These are phyloP conservation scores for Thalassiosira profunda DNA, from an alignment of 108 stramenopile species.

Conservation along the genomic window DNA sequence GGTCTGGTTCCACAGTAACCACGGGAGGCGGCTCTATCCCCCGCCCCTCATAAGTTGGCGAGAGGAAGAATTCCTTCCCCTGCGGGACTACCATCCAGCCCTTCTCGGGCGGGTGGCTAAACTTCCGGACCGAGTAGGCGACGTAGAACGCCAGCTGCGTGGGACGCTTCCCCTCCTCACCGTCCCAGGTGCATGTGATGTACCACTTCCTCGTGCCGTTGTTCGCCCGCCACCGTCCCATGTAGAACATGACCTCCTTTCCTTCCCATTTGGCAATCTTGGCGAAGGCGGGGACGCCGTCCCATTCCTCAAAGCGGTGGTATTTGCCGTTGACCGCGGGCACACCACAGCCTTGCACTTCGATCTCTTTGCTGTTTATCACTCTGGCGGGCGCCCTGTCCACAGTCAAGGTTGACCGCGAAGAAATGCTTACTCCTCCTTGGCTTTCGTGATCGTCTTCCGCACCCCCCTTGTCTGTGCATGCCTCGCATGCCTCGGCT, in stretches of 20 bases:
- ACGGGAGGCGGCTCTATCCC: no score
- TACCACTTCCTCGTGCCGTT: constrained; percentile 28
- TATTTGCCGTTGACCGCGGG: constrained; percentile 6
- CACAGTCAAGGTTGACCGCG: no score
- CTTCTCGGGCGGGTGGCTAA: constrained; percentile 6
- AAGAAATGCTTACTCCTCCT: no score
- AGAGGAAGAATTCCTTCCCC: constrained; percentile 6
- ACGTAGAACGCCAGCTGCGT: constrained; percentile 14
- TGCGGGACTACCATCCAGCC: constrained; percentile 22
- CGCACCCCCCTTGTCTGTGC: no score
- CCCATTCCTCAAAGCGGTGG: constrained; percentile 10
- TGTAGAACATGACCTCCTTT: constrained; percentile 15
- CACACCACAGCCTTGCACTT: not conserved
- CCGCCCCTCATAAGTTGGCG: constrained; percentile 6
- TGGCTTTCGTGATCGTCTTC: no score
- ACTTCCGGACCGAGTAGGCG: not conserved
- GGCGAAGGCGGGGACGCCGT: constrained; percentile 5
- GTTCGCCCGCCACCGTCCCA: constrained; percentile 6
- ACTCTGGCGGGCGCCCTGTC: no score
- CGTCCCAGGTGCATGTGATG: constrained; percentile 8
- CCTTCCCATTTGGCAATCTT: constrained; percentile 16
- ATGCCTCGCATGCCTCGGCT: no score
- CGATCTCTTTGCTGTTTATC: no score
- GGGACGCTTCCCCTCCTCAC: not conserved
- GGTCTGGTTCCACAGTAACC: no score